A percentile compares a stretch with the other conserved stretches of the same genome.
Evolutionary conservation across 768 basidiomycete genomes (phyloP).

Genomic region (Astraeus odoratus): DNA sequence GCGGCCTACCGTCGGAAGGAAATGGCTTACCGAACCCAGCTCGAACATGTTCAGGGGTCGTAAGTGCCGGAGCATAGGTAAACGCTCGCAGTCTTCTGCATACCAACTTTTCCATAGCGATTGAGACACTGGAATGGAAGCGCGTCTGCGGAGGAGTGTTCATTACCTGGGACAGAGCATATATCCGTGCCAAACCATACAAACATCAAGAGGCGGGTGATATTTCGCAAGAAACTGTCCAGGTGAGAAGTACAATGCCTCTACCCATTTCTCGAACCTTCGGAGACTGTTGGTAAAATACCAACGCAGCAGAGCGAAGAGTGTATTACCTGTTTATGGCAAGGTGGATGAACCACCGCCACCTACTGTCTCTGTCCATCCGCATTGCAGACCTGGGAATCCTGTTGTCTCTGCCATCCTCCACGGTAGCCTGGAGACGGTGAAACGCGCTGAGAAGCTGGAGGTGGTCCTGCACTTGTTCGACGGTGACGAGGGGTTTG

Average conservation of each 20-base stretch:
- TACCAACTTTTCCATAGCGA: constrained; percentile 21
- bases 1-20: neutral
- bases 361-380: constrained; percentile 25
- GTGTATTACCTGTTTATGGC: constrained; percentile 30
- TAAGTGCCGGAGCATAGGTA: constrained; percentile 18
- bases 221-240: constrained; percentile 21
- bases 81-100: constrained; percentile 28
- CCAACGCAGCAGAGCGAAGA: neutral
- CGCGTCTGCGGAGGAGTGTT: neutral
- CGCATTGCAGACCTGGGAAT: constrained; percentile 19
- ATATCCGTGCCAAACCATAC: constrained; percentile 40
- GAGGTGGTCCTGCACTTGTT: constrained; percentile 30
- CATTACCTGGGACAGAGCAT: constrained; percentile 31
- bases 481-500: constrained; percentile 24
- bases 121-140: neutral
- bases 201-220: constrained; percentile 33
- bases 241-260: constrained; percentile 17
- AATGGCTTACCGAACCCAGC: constrained; percentile 22
- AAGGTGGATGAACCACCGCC: constrained; percentile 35
- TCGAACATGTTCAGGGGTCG: constrained; percentile 22
- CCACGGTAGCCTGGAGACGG: constrained; percentile 21
- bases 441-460: constrained; percentile 28
- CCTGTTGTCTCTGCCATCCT: constrained; percentile 21
- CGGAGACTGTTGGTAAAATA: neutral
- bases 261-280: constrained; percentile 33